Conservation (phyloP, 306 rosid species). For the Delonix regia region DNA sequence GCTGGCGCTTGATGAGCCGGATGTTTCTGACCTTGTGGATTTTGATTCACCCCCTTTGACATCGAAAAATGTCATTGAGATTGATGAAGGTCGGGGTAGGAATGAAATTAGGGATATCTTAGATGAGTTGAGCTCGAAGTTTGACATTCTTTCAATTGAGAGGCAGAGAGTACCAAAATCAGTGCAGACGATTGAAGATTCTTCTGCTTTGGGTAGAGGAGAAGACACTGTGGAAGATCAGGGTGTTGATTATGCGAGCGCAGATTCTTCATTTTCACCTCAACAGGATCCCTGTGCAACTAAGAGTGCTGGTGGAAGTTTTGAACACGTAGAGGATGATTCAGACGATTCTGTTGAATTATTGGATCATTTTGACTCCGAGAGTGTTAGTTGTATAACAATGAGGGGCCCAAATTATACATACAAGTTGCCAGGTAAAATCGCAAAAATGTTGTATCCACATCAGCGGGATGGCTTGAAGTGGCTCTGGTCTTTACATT, state of each 20-base stretch:
- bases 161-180: conserved; percentile 47
- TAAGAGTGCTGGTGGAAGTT: conserved; percentile 18
- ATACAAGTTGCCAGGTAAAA: conserved; percentile 64
- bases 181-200: conserved; percentile 25
- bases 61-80: conserved; percentile 13
- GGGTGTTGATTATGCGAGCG: conserved; percentile 49
- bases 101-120: conserved; percentile 84
- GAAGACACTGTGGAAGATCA: conserved; percentile 42
- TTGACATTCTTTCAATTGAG: conserved; percentile 71
- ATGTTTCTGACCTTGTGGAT: conserved; percentile 45
- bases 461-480: conserved; percentile 86
- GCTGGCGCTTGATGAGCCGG: conserved; percentile 43
- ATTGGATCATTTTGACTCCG: conserved; percentile 50
- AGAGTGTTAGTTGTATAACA: conserved; percentile 55
- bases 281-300: conserved; percentile 35
- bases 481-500: conserved; percentile 95
- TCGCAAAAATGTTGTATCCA: conserved; percentile 72
- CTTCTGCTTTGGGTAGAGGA: conserved; percentile 12
- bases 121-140: conserved; percentile 67
- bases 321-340: conserved; percentile 33
- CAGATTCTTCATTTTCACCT: conserved; percentile 61
- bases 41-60: conserved; percentile 59
- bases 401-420: conserved; percentile 53
- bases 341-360: conserved; percentile 41
- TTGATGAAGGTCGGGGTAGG: conserved; percentile 44